phyloP scores from a whole-genome alignment of 1,139 yeast genomes.

The Geotrichum armillariae region DNA sequence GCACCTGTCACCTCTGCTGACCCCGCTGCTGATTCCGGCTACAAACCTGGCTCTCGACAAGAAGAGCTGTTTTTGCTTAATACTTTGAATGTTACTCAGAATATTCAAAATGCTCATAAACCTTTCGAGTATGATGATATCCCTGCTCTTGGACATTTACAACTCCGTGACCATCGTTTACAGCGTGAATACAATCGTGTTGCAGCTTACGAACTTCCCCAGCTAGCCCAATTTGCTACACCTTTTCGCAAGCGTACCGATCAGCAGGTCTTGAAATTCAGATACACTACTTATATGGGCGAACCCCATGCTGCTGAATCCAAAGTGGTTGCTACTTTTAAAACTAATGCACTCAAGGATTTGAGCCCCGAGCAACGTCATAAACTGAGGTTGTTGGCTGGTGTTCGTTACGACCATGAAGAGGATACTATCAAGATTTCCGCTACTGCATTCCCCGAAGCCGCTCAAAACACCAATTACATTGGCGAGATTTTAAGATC shows the following conservation, averaged over 20 bases:
- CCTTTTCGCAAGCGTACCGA: slow-evolving; percentile 46
- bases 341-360: slow-evolving; percentile 51
- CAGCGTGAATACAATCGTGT: slow-evolving; percentile 69
- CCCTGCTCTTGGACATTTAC: slow-evolving; percentile 59
- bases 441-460: slow-evolving; percentile 63
- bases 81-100: slow-evolving; percentile 13
- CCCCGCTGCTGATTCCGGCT: slow-evolving; percentile 18
- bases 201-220: slow-evolving; percentile 91
- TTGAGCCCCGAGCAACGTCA: slow-evolving; percentile 57
- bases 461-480: slow-evolving; percentile 83
- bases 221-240: slow-evolving; percentile 56
- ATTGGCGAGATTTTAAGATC: slow-evolving; percentile 63
- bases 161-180: slow-evolving; percentile 58
- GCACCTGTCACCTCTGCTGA: slow-evolving; percentile 1
- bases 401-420: slow-evolving; percentile 67
- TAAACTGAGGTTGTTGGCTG: slow-evolving; percentile 78
- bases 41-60: slow-evolving; percentile 20
- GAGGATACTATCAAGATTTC: slow-evolving; percentile 63
- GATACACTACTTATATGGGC: slow-evolving; percentile 72
- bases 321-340: slow-evolving; percentile 63
- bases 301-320: slow-evolving; percentile 66
- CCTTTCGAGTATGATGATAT: slow-evolving; percentile 55
- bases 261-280: slow-evolving; percentile 57
- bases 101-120: slow-evolving; percentile 38
- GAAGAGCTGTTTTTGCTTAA: slow-evolving; percentile 20